Evolutionary conservation across 768 basidiomycete species (phyloP).

Genomic region (Jaapia argillacea): DNA sequence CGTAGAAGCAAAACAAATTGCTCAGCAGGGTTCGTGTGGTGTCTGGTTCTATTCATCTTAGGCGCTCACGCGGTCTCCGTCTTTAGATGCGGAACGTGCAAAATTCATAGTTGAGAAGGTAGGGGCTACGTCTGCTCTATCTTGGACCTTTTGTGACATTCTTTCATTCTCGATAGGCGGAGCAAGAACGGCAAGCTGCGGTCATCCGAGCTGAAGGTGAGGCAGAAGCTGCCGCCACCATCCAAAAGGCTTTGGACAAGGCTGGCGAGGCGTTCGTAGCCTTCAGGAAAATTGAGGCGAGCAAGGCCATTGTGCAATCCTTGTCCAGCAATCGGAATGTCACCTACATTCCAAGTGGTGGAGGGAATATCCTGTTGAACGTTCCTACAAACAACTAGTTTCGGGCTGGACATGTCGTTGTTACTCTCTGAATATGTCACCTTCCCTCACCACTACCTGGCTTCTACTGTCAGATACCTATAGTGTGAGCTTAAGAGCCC

Average conservation of each 20-base stretch:
- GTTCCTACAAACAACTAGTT: slow-evolving; percentile 51
- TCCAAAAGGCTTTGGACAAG: slow-evolving; percentile 82
- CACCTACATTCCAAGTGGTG: slow-evolving; percentile 78
- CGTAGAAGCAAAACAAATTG: slow-evolving; percentile 99
- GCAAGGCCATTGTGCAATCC: slow-evolving; percentile 92
- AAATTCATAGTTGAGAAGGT: slow-evolving; percentile 99
- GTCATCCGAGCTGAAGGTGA: slow-evolving; percentile 98
- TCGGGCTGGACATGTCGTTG: slow-evolving; percentile 1
- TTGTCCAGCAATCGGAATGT: slow-evolving; percentile 74
- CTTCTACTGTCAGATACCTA: too few species aligned
- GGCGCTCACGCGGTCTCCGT: slow-evolving; percentile 3
- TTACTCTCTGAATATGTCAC: too few species aligned
- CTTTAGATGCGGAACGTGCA: slow-evolving; percentile 89
- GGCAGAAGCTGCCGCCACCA: slow-evolving; percentile 92
- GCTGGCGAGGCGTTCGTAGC: slow-evolving; percentile 95
- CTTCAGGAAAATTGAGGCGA: slow-evolving; percentile 93
- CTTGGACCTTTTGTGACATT: background rate
- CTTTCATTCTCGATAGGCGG: slow-evolving; percentile 48
- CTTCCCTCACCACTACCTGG: too few species aligned
- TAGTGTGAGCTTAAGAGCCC: too few species aligned
- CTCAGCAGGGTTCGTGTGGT: slow-evolving; percentile 76
- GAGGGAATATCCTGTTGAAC: slow-evolving; percentile 75
- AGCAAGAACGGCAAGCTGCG: slow-evolving; percentile 97
- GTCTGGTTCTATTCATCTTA: background rate
- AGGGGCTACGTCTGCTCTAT: slow-evolving; percentile 9